Conservation (phyloP, 176 grass and related monocot species). For the Triticum monococcum region DNA sequence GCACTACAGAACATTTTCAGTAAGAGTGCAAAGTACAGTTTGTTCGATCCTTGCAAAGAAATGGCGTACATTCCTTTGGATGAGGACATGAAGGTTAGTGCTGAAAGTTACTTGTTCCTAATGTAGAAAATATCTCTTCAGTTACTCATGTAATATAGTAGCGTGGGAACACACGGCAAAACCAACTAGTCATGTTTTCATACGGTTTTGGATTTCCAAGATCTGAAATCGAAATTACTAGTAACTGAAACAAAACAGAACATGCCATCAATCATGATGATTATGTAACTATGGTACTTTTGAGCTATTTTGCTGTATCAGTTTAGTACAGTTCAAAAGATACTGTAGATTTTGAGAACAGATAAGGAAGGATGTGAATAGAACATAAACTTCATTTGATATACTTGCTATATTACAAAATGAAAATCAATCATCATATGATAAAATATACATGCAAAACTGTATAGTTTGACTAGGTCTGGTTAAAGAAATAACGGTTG, state of each 20-base stretch:
- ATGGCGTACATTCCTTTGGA: slow-evolving; percentile 99
- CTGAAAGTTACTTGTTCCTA: slow-evolving; percentile 12
- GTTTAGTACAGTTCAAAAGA: too few relatives aligned
- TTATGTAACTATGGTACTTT: too few relatives aligned
- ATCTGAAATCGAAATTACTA: neutral
- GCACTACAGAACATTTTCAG: slow-evolving; percentile 99
- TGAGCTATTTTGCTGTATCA: too few relatives aligned
- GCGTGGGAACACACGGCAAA: neutral
- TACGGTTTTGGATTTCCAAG: neutral
- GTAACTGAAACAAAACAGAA: neutral
- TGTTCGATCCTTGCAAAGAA: slow-evolving; percentile 99
- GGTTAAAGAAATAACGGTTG: neutral
- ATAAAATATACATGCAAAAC: neutral
- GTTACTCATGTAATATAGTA: slow-evolving; percentile 7
- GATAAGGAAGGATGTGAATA: neutral
- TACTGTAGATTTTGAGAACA: neutral
- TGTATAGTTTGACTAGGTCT: neutral
- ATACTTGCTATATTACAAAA: neutral
- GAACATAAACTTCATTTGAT: neutral
- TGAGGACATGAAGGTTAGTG: slow-evolving; percentile 98
- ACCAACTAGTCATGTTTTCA: neutral
- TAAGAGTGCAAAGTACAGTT: slow-evolving; percentile 99
- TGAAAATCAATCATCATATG: neutral
- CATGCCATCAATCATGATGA: neutral
- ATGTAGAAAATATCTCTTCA: neutral